Evolutionary conservation across 805 yeast species (phyloP).

Genomic region (Kluyveromyces dobzhanskii): DNA sequence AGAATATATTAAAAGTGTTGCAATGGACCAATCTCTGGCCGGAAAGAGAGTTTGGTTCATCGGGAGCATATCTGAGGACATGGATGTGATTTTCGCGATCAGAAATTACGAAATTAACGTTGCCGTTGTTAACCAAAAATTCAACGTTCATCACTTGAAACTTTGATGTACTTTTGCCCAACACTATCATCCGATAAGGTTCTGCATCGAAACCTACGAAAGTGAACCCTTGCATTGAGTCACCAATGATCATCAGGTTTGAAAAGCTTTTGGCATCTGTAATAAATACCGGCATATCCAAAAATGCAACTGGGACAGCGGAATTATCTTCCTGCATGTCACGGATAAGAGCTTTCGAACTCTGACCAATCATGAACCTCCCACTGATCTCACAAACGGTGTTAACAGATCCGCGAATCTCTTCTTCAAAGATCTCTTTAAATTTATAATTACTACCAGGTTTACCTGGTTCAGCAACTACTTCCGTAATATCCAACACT

Average conservation of each 20-base stretch:
- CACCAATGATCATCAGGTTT: constrained; percentile 74
- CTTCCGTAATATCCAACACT: constrained; percentile 65
- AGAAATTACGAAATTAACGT: constrained; percentile 55
- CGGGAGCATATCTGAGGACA: constrained; percentile 82
- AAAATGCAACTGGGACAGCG: constrained; percentile 88
- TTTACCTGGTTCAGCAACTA: constrained; percentile 80
- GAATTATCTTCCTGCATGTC: constrained; percentile 79
- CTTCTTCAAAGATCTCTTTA: constrained; percentile 64
- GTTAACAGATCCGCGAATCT: constrained; percentile 76
- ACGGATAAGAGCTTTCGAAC: constrained; percentile 69
- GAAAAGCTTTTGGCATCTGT: constrained; percentile 77
- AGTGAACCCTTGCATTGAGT: constrained; percentile 60
- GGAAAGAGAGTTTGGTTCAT: constrained; percentile 71
- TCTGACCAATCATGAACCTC: constrained; percentile 74
- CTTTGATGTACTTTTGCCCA: constrained; percentile 65
- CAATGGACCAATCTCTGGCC: constrained; percentile 70
- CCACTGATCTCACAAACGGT: constrained; percentile 75
- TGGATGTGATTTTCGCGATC: constrained; percentile 64
- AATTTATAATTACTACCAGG: constrained; percentile 79
- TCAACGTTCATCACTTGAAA: constrained; percentile 54
- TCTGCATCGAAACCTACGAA: constrained; percentile 89
- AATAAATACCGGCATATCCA: constrained; percentile 75
- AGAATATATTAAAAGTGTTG: constrained; percentile 63
- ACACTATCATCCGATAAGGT: constrained; percentile 74
- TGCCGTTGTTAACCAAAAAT: constrained; percentile 63